phyloP scores from a whole-genome alignment of 257 asterid species.

The Dorcoceras hygrometricum region DNA sequence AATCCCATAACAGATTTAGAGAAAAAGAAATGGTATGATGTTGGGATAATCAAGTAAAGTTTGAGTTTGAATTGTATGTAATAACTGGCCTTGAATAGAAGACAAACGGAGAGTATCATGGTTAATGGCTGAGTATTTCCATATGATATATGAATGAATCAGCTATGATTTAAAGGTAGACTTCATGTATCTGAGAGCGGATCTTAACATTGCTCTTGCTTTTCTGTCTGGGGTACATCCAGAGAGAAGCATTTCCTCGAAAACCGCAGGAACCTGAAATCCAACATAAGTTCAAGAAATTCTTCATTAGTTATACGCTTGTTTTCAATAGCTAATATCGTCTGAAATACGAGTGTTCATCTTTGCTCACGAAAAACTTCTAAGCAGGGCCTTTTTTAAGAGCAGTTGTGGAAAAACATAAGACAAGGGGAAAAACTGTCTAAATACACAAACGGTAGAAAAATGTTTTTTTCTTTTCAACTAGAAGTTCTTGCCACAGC shows the following conservation, averaged over 20 bases:
- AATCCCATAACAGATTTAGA: background rate
- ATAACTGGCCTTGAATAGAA: constrained; percentile 25
- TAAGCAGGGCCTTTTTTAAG: no score
- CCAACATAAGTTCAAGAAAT: background rate
- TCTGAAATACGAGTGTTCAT: background rate
- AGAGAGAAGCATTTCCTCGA: constrained; percentile 83
- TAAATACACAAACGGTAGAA: background rate
- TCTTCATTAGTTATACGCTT: background rate
- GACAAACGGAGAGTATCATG: constrained; percentile 8
- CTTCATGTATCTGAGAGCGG: constrained; percentile 85
- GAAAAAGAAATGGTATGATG: no score
- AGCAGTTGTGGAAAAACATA: no score
- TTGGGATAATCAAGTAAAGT: no score
- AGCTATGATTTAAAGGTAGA: constrained; percentile 49
- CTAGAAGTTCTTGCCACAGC: no score
- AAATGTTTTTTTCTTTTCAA: no score
- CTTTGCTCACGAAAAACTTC: no score
- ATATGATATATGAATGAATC: constrained; percentile 12
- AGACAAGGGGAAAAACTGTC: no score
- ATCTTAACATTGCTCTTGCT: constrained; percentile 92
- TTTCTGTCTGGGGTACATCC: constrained; percentile 90
- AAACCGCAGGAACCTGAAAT: constrained; percentile 86
- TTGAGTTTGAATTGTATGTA: background rate
- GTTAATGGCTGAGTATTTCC: background rate
- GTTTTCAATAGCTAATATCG: background rate